Percentiles rank a stretch among this genome's conserved stretches.
Conservation (phyloP, 2,329 filamentous ascomycete genomes). For the Colletotrichum sp. region DNA sequence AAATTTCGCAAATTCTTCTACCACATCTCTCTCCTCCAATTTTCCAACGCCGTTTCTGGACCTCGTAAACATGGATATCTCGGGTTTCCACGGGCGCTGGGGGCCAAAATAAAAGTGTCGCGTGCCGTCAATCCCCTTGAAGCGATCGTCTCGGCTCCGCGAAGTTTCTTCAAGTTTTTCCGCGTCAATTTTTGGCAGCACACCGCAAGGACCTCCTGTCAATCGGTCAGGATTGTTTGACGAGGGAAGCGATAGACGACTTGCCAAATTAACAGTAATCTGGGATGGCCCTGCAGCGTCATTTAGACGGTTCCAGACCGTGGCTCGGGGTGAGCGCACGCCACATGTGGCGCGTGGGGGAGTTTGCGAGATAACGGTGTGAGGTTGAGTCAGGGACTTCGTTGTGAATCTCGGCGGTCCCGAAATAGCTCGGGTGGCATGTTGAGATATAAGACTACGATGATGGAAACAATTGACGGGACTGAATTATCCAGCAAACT, state of each 20-base stretch:
- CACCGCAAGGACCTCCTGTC: background rate
- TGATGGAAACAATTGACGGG: background rate
- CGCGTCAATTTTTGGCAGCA: background rate
- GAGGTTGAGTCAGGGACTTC: background rate
- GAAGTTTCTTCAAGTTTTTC: background rate
- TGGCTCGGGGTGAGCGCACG: background rate
- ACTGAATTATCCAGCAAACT: fast-evolving
- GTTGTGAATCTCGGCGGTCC: background rate
- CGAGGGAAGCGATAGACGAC: background rate
- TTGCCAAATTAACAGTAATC: background rate
- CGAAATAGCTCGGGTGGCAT: background rate
- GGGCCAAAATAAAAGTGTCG: background rate
- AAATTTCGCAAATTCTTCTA: background rate
- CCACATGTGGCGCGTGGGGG: background rate
- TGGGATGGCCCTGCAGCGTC: background rate
- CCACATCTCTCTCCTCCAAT: background rate
- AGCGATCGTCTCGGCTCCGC: background rate
- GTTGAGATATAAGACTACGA: background rate
- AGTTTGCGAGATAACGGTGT: background rate
- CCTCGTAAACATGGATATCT: background rate
- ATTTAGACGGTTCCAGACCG: background rate
- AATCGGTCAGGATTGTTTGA: background rate
- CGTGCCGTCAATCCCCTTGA: background rate
- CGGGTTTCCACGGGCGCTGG: fast-evolving
- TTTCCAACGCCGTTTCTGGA: background rate